A percentile compares a stretch with the other conserved stretches of the same genome.
phyloP scores from a whole-genome alignment of 768 basidiomycete species.

The Serendipita sp. region DNA sequence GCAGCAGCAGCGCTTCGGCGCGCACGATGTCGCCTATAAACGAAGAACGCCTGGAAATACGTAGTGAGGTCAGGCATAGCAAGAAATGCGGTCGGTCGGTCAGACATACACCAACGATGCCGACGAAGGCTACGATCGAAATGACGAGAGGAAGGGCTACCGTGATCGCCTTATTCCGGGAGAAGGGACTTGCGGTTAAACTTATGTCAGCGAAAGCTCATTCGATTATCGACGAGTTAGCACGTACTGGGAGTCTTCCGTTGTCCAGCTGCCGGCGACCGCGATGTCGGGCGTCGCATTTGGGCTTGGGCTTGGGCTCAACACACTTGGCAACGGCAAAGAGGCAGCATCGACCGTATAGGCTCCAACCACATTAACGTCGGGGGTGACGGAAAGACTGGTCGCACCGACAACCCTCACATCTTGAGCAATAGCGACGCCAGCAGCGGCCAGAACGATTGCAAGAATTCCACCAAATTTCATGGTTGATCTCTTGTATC shows the following conservation, averaged over 20 bases:
- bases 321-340: no score
- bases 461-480: background rate
- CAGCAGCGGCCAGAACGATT: background rate
- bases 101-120: background rate
- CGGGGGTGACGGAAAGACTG: background rate
- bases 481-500: background rate
- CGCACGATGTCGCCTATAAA: background rate
- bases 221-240: background rate
- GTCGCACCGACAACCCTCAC: background rate
- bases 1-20: background rate
- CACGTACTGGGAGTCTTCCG: background rate
- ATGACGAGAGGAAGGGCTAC: background rate
- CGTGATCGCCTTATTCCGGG: background rate
- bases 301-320: no score
- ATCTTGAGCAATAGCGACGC: background rate
- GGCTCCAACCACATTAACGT: background rate
- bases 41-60: background rate
- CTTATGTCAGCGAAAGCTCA: background rate
- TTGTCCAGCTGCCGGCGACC: background rate
- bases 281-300: background rate
- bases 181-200: background rate
- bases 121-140: background rate
- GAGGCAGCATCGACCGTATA: background rate
- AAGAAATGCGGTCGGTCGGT: no score
- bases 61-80: no score